Conservation (phyloP, 2,329 filamentous ascomycete genomes). For the Xylaria multiplex region DNA sequence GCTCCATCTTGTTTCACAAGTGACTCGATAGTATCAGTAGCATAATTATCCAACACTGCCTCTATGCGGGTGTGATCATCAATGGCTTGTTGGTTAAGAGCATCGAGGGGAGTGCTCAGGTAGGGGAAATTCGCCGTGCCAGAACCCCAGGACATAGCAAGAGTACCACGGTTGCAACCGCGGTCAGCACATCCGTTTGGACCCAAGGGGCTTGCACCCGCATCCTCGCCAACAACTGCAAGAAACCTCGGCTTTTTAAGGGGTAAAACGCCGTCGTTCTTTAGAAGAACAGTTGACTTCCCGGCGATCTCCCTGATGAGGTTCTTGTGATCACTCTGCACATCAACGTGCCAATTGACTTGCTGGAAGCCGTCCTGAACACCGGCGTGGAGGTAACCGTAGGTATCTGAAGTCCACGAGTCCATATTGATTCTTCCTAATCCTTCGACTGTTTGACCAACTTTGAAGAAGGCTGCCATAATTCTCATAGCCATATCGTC, state of each 20-base stretch:
- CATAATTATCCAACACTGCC: conserved; percentile 73
- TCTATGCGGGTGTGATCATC: conserved; percentile 69
- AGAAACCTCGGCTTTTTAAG: conserved; percentile 81
- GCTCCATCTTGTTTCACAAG: conserved; percentile 71
- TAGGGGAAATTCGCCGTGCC: conserved; percentile 80
- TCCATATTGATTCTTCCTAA: conserved; percentile 78
- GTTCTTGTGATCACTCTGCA: conserved; percentile 76
- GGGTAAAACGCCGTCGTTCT: conserved; percentile 81
- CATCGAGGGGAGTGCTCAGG: conserved; percentile 77
- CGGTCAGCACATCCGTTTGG: conserved; percentile 83
- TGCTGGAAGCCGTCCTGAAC: conserved; percentile 70
- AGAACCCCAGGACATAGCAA: conserved; percentile 83
- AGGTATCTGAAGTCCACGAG: conserved; percentile 84
- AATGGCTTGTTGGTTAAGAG: conserved; percentile 71
- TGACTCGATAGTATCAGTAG: conserved; percentile 68
- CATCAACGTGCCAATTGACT: conserved; percentile 85
- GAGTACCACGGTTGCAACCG: conserved; percentile 66
- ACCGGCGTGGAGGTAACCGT: conserved; percentile 72
- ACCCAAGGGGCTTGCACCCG: conserved; percentile 77
- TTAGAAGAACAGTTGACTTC: conserved; percentile 86
- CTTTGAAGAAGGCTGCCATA: conserved; percentile 76
- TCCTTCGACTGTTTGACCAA: conserved; percentile 61
- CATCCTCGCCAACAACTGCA: conserved; percentile 84
- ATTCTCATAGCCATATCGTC: conserved; percentile 94
- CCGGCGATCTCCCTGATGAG: conserved; percentile 81